Percentiles rank a stretch among this genome's conserved stretches.
Conservation (phyloP, 169 alveolate species). For the Plasmodium inui region DNA sequence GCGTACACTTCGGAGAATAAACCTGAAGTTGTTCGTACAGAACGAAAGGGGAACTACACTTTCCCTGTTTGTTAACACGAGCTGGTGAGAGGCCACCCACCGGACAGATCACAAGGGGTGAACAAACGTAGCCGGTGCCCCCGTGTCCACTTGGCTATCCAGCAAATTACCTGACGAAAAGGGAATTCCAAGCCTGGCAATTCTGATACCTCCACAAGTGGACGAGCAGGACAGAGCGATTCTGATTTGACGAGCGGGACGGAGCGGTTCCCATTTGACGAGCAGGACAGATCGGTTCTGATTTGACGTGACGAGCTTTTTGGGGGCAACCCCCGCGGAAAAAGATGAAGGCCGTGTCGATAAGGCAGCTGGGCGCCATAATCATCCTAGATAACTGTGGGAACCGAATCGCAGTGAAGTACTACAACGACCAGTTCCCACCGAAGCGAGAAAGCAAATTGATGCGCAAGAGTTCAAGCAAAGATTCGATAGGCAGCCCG, state of each 20-base stretch:
- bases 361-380: constrained; percentile 83
- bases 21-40: background rate
- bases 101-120: background rate
- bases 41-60: background rate
- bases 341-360: constrained; percentile 77
- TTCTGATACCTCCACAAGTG: background rate
- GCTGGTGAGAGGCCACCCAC: background rate
- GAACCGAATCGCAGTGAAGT: constrained; percentile 83
- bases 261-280: background rate
- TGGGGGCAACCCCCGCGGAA: background rate
- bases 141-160: background rate
- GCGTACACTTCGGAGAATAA: background rate
- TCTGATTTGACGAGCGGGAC: background rate
- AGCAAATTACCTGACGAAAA: background rate
- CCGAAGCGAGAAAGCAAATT: constrained; percentile 32
- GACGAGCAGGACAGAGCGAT: background rate
- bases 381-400: constrained; percentile 79
- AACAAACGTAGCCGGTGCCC: background rate
- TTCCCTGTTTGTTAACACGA: background rate
- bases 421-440: constrained; percentile 59
- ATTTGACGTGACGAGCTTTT: no score
- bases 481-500: constrained; percentile 12
- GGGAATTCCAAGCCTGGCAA: background rate
- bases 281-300: background rate
- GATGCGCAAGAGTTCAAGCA: background rate